These are phyloP conservation scores for Cardamine chenopodiifolia DNA, from an alignment of 345 rosid genomes.

Conservation along the genomic window DNA sequence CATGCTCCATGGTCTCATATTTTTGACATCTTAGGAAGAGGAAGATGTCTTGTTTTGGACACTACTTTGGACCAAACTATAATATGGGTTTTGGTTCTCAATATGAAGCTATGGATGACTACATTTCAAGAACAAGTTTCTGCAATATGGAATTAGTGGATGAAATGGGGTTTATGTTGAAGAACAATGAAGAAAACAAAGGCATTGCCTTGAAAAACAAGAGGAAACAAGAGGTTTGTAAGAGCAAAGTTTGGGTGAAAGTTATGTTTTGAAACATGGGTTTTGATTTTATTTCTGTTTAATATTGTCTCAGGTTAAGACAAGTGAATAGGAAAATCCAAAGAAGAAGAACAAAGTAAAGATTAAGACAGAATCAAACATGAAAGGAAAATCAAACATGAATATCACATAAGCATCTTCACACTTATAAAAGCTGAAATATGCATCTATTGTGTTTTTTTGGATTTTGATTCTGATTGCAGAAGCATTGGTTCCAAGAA, in stretches of 20 bases:
- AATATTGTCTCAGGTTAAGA: conserved; percentile 39
- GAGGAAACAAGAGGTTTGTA: conserved; percentile 57
- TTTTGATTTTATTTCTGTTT: background rate
- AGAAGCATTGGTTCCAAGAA: conserved; percentile 82
- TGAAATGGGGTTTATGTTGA: conserved; percentile 28
- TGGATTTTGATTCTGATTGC: conserved; percentile 67
- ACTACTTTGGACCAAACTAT: no score
- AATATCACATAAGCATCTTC: conserved; percentile 39
- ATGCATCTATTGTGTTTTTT: no score
- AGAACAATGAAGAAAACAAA: conserved; percentile 29
- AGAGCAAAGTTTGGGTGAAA: background rate
- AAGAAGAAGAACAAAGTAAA: conserved; percentile 47
- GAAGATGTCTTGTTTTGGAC: no score
- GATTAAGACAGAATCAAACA: conserved; percentile 40
- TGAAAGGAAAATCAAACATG: conserved; percentile 37
- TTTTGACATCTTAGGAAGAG: no score
- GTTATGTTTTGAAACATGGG: background rate
- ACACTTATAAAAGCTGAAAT: no score
- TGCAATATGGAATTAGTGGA: no score
- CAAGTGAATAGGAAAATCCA: conserved; percentile 36
- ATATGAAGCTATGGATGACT: no score
- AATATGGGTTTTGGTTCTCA: no score
- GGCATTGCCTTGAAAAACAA: conserved; percentile 36
- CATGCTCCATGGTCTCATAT: no score
- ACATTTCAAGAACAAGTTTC: no score